phyloP scores from a whole-genome alignment of 345 rosid genomes.

The Salix udensis region DNA sequence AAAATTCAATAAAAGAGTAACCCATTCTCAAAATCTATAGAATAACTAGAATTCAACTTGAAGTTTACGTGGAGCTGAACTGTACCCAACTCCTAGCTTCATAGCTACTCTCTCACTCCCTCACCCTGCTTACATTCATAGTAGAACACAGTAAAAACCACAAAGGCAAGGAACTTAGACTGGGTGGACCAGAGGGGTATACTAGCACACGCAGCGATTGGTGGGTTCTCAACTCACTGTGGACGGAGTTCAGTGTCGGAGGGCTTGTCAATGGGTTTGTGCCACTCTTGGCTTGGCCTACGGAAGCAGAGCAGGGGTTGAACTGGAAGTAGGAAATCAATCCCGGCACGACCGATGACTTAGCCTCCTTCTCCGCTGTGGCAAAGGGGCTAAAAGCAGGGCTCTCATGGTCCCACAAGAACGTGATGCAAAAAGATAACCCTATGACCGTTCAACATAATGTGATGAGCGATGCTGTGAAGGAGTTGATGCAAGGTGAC shows the following conservation, averaged over 20 bases:
- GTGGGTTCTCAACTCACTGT: constrained; percentile 16
- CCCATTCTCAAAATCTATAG: neutral
- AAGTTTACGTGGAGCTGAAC: neutral
- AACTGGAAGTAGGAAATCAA: neutral
- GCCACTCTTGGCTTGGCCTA: constrained; percentile 30
- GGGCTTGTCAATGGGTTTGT: constrained; percentile 19
- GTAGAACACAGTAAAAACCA: constrained; percentile 16
- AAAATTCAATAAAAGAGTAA: neutral
- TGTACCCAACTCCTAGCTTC: neutral
- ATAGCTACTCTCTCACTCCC: neutral
- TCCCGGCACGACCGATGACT: too few species aligned
- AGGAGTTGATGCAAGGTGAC: constrained; percentile 27
- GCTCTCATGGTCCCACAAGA: neutral
- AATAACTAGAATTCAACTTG: neutral
- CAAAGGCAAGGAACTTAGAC: constrained; percentile 1
- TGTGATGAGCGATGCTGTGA: constrained; percentile 12
- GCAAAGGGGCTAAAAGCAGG: constrained; percentile 11
- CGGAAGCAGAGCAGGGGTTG: constrained; percentile 21
- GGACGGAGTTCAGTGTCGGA: constrained; percentile 32
- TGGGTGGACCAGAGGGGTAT: constrained; percentile 15
- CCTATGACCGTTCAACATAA: neutral
- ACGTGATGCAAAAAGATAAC: neutral
- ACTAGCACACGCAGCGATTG: neutral
- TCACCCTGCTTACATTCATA: constrained; percentile 8
- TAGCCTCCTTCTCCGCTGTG: neutral